Base-by-base conservation (phyloP, 176 grass and related monocot species). In the Musa acuminata region DNA sequence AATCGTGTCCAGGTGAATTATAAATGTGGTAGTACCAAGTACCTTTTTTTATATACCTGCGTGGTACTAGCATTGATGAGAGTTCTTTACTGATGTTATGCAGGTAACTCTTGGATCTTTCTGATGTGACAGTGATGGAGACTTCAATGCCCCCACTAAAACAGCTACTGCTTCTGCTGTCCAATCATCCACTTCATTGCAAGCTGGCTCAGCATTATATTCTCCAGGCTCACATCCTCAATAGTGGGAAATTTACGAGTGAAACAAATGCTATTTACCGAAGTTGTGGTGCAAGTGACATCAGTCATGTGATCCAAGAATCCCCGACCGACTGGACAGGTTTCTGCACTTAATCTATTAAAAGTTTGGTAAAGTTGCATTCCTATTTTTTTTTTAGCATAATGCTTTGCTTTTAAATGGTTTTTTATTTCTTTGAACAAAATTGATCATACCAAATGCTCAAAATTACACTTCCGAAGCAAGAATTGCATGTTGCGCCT, bases 71-170 rank as follows among this genome's bases (percentile, higher is more conserved):
- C 11, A 55, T 74, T 9, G 27, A 51, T 49, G 9, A 9, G 1
- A 20, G 21, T 52, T 16, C 3, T 64, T 29, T 17, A 19, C 14
- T 4, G n/a, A 76, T 76, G 57, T 51, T 21, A 64, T 77, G 58
- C 60, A 77, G 75, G 75, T 77, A 52, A 77, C 65, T 77, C 59
- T 60, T 77, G 58, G 60, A 24, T 65, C 75, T 4, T 77, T 77
- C 51, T 63, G 64, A 16, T 25, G 52, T 65, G 75, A 65, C 21
- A 64, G 14, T 64, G 75, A 52, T 17, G 55, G 11, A 23, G 29
- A 63, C 11, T 62, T 63, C 58, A 65, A n/a, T 77, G 35, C 16
- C 51, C 51, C 26, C 26, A 20, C 48, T 11, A 65, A 64, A 65
- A 19, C 60, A 52, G 49, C 20, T 14, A 19, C 19, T 16, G 60